Evolutionary conservation across 2,329 filamentous ascomycete species (phyloP), one percentile per base, ranked within the genome.

Genomic region (Epichloe elymi): DNA sequence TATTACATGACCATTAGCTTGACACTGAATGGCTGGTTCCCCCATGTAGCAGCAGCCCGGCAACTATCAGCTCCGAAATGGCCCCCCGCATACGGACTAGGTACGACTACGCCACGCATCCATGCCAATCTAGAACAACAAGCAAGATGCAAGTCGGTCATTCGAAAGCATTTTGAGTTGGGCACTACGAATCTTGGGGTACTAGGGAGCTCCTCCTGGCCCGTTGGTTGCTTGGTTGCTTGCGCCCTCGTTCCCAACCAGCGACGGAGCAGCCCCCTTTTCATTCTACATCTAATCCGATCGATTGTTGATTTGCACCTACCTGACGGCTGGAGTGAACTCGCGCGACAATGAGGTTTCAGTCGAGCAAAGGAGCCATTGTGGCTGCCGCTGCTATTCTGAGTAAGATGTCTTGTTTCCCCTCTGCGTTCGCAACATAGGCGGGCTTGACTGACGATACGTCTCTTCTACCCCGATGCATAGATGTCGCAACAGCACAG

Each of bases 401-500:
- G n/a, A 46, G 43, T 46, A 46, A 46, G 17, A 15, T n/a, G n/a
- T 7, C 5, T 15, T 15, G n/a, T 5, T 12, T 19, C n/a, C n/a
- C 11, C 26, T 23, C 15, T 17, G 23, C 5, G 15, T 15, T 30
- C 4, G 3, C 12, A 30, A 43, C 14, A n/a, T 4, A 5, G 5
- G 26, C 20, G 15, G 8, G 43, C 20, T 26, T 30, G 8, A 17
- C 20, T 15, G 26, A 30, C 26, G 26, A 12, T 12, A 1, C 15
- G 33, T 14, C 3, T 19, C 19, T 48, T 7, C n/a, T 7, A n/a
- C 20, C 23, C 20, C 4, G 12, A 30, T 26, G 4, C 17, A 23
- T 37, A 66, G 63, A 57, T 47, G 54, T 54, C 10, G 48, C 52
- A 15, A 53, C 51, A 11, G 54, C 54, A 17, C 57, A 52, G 5